phyloP scores from a whole-genome alignment of 2,329 filamentous ascomycete genomes.

The Trichoderma koningii region DNA sequence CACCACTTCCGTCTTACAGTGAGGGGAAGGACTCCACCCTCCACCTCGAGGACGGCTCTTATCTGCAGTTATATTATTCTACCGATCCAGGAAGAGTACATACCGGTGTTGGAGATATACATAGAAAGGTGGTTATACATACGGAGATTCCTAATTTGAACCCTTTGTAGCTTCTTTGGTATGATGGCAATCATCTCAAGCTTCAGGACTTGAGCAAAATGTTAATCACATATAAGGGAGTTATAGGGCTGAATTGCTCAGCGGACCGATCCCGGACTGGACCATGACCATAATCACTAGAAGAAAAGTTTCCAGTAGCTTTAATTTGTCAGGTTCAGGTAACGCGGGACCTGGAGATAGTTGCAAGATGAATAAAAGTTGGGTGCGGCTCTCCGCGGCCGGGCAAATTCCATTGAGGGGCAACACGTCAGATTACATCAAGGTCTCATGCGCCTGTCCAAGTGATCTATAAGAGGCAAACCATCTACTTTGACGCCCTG shows the following conservation, averaged over 20 bases:
- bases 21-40: slow-evolving; percentile 20
- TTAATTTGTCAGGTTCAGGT: background rate
- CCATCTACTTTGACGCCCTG: background rate
- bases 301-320: background rate
- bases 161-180: too few species aligned
- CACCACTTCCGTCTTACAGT: slow-evolving; percentile 5
- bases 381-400: slow-evolving; percentile 12
- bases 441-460: background rate
- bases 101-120: background rate
- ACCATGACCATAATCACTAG: background rate
- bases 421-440: slow-evolving; percentile 12
- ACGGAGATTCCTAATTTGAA: background rate
- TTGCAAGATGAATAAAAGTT: background rate
- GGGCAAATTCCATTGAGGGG: background rate
- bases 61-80: background rate
- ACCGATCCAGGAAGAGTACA: background rate
- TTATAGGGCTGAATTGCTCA: background rate
- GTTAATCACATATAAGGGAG: too few species aligned
- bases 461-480: background rate
- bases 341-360: background rate
- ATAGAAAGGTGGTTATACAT: background rate
- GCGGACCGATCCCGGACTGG: background rate
- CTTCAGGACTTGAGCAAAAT: background rate
- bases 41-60: slow-evolving; percentile 5
- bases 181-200: too few species aligned